Evolutionary conservation across 148 eudicot genomes (phyloP).

Genomic region (Suaeda aralocaspica): DNA sequence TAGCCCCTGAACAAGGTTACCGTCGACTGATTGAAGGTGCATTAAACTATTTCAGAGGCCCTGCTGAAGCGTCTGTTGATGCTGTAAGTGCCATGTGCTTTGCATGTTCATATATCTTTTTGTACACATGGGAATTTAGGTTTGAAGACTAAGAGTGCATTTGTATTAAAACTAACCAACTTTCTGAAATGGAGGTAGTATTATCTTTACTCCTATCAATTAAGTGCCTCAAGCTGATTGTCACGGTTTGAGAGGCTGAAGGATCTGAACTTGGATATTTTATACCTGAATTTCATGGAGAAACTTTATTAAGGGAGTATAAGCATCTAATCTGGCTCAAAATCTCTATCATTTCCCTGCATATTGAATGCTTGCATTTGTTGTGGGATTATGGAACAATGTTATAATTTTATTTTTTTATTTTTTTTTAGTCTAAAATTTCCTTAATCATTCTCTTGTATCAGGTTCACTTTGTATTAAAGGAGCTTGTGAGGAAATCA

Average conservation of each 20-base stretch:
- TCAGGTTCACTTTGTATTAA: slow-evolving; percentile 73
- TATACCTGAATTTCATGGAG: too few relatives aligned
- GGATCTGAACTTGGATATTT: too few relatives aligned
- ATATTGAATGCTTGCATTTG: neutral
- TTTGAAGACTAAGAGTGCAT: too few relatives aligned
- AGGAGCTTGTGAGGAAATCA: slow-evolving; percentile 77
- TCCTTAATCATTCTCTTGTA: slow-evolving; percentile 7
- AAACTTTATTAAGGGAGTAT: too few relatives aligned
- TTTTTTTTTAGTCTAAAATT: neutral
- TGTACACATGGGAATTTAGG: too few relatives aligned
- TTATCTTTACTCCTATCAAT: too few relatives aligned
- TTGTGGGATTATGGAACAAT: neutral
- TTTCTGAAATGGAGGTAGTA: too few relatives aligned
- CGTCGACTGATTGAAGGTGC: slow-evolving; percentile 76
- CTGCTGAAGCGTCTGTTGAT: slow-evolving; percentile 83
- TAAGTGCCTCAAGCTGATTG: too few relatives aligned
- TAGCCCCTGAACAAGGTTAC: slow-evolving; percentile 86
- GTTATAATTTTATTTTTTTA: neutral
- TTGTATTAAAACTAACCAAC: too few relatives aligned
- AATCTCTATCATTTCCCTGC: neutral
- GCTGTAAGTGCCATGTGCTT: slow-evolving; percentile 45
- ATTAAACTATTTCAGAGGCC: slow-evolving; percentile 62
- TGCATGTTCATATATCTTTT: neutral
- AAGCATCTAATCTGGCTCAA: too few relatives aligned
- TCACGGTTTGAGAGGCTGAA: too few relatives aligned